Evolutionary conservation across 805 yeast genomes (phyloP).

Genomic region (Sugiyamaella chiloensis): DNA sequence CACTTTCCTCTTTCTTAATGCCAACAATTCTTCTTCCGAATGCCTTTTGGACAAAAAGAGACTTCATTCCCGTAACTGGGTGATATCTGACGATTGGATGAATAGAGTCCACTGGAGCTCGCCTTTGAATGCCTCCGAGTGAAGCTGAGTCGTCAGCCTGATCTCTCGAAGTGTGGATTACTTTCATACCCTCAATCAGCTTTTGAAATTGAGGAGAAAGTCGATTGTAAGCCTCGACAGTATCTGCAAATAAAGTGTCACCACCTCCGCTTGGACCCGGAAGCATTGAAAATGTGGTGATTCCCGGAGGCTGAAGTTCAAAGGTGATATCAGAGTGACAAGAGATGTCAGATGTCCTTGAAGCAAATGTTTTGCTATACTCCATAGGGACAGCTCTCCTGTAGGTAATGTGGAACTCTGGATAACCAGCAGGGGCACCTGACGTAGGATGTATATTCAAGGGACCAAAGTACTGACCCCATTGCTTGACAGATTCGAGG

Average conservation of each 20-base stretch:
- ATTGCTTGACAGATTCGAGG: constrained; percentile 37
- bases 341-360: constrained; percentile 2
- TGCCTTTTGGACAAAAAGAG: constrained; percentile 50
- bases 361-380: constrained; percentile 4
- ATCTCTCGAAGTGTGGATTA: constrained; percentile 63
- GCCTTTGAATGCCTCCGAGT: constrained; percentile 42
- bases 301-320: constrained; percentile 69
- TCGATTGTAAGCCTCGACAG: constrained; percentile 65
- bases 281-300: constrained; percentile 59
- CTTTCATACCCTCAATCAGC: constrained; percentile 56
- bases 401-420: constrained; percentile 61
- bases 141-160: constrained; percentile 35
- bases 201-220: constrained; percentile 62
- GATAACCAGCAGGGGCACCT: constrained; percentile 58
- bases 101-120: constrained; percentile 44
- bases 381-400: constrained; percentile 40
- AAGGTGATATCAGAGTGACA: constrained; percentile 3
- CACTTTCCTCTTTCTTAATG: constrained; percentile 64
- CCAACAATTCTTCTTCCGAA: constrained; percentile 65
- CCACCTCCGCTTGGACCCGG: constrained; percentile 66
- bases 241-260: constrained; percentile 71
- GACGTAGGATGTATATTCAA: constrained; percentile 71
- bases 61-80: constrained; percentile 59
- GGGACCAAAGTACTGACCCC: constrained; percentile 64
- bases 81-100: constrained; percentile 59